Conservation (phyloP, 129 eudicot genomes). For the Ambrosia trifida region DNA sequence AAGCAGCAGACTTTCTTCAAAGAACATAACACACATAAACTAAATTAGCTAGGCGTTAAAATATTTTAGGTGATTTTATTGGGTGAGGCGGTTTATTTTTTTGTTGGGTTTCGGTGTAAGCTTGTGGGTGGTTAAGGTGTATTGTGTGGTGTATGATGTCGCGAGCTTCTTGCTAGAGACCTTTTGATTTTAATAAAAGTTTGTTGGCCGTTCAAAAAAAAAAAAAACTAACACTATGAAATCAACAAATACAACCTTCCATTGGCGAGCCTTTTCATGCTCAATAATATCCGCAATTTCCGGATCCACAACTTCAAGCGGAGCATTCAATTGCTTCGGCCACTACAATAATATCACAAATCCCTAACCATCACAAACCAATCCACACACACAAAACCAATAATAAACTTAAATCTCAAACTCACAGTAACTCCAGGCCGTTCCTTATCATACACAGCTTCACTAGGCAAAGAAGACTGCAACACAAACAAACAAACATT, state of each 20-base stretch:
- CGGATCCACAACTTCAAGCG: conserved; percentile 94
- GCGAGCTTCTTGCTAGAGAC: no score
- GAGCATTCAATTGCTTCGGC: conserved; percentile 98
- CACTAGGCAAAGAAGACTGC: conserved; percentile 75
- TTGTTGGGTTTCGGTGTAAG: no score
- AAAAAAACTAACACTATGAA: conserved; percentile 1
- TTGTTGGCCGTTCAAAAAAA: no score
- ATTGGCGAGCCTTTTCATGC: conserved; percentile 92
- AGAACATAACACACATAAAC: not conserved
- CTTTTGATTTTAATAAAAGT: no score
- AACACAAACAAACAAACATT: conserved; percentile 9
- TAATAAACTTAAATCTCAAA: not conserved
- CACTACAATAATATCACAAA: conserved; percentile 59
- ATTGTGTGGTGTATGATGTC: no score
- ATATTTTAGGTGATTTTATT: no score
- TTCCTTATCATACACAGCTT: conserved; percentile 88
- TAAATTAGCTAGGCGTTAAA: no score
- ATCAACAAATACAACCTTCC: conserved; percentile 66
- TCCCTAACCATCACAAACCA: not conserved
- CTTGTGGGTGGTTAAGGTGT: no score
- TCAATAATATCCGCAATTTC: conserved; percentile 98
- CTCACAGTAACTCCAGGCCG: conserved; percentile 78
- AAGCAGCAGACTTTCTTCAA: no score
- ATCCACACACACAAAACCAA: conserved; percentile 4
- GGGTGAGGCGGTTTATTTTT: no score